Evolutionary conservation across 169 alveolate species (phyloP).

Genomic region (Babesia ovis): DNA sequence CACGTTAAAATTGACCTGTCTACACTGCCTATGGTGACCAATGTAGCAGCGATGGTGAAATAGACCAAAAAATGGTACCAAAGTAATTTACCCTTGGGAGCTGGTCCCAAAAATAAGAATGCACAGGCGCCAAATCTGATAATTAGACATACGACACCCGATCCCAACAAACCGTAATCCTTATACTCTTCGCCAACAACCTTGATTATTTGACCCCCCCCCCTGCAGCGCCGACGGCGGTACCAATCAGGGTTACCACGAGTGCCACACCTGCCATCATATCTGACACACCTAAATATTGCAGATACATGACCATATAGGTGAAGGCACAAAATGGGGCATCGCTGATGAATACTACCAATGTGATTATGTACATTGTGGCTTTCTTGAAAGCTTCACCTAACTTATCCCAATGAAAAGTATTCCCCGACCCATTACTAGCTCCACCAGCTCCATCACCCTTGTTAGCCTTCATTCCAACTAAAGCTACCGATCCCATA

Average conservation of each 20-base stretch:
- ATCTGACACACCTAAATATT: slow-evolving; percentile 86
- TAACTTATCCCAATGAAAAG: background rate
- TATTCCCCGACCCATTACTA: too few relatives aligned
- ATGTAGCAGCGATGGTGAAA: background rate
- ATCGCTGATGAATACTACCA: slow-evolving; percentile 76
- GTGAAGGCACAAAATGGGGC: slow-evolving; percentile 88
- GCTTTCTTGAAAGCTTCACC: background rate
- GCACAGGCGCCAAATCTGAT: background rate
- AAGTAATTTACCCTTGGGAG: background rate
- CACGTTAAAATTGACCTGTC: slow-evolving; percentile 2
- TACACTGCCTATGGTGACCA: slow-evolving; percentile 12
- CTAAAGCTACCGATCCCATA: background rate
- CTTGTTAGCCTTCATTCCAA: background rate
- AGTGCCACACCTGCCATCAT: slow-evolving; percentile 83
- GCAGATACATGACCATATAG: slow-evolving; percentile 86
- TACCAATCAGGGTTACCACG: slow-evolving; percentile 84
- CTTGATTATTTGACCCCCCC: slow-evolving; percentile 82
- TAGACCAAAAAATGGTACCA: slow-evolving; percentile 17
- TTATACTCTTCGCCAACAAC: background rate
- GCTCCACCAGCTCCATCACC: background rate
- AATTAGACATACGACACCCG: background rate
- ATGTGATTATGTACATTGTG: background rate
- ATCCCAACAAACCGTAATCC: slow-evolving; percentile 1
- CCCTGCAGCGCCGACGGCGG: slow-evolving; percentile 85
- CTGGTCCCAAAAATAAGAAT: slow-evolving; percentile 6